Base-by-base conservation (phyloP, 257 asterid species). In the Avicennia marina region DNA sequence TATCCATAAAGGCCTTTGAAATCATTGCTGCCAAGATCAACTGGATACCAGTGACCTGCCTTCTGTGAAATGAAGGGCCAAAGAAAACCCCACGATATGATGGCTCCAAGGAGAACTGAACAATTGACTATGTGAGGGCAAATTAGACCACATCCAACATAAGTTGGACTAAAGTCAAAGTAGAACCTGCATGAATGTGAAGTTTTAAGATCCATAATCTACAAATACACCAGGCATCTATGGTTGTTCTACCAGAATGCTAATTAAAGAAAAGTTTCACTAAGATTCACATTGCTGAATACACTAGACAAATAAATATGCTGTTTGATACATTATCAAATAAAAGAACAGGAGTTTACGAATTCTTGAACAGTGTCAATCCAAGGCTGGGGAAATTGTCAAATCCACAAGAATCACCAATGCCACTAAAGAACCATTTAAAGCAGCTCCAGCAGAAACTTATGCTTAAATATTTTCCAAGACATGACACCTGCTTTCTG, bases 361-460 rank as follows among this genome's bases (percentile, higher is more conserved):
- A 79, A 59, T 85, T 83, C 68, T 79, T 85, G 76, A 74, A 90
- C 54, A 90, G 80, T 17, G 74, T 58, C 79, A 90, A 72, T 24
- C 98, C 98, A 60, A 87, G 78, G 72, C 70, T 83, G 41, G 96
- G 98, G 55, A 87, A 90, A 59, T 90, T 85, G 75, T 87, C 98
- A 73, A 90, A 90, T 42, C 96, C 98, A 55, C 98, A 90, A 43
- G 96, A 73, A 78, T 83, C 98, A 25, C 98, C 95, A 62, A 87
- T 51, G 24, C 98, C 98, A 51, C 96, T 87, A 68, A 90, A 90
- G 81, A 90, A 90, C 98, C 98, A 90, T 78, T 90, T 90, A 70
- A 90, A 90, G 80, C 74, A 83, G 78, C 98, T 90, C 94, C 94
- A 90, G 76, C 50, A 58, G 78, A 90, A 90, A 76, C 96, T 85